Base-by-base conservation (phyloP, 768 basidiomycete genomes). In the Asterophora parasitica region DNA sequence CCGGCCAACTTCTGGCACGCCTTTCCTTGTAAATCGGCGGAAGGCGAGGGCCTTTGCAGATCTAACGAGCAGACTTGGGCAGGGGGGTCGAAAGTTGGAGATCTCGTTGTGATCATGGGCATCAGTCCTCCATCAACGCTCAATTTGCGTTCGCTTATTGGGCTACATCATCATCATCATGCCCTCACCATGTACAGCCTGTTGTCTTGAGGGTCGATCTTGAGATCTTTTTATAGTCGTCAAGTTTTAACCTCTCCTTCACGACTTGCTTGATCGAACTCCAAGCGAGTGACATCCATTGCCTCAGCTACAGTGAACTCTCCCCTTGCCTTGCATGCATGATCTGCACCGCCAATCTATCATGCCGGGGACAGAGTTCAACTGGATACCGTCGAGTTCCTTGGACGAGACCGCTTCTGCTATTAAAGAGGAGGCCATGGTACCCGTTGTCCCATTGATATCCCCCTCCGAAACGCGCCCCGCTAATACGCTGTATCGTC, bases 361-460 rank as follows among this genome's bases (percentile, higher is more conserved):
- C 59, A 70, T 69, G 70, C 61, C 58, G 52, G 58, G 56, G 58
- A 48, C 56, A 51, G 54, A 65, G 59, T 60, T 70, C 69, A 54
- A 66, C 61, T 67, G 66, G 67, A 55, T 63, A 48, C 38, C 54
- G 46, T 56, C 51, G 48, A 45, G 60, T 52, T 44, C 62, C 46
- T 58, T 57, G 45, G 51, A 52, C 45, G 44, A 49, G 60, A 73
- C 17, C 12, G 23, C 7, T 40, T 15, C 23, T 23, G 13, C 4
- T 23, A 23, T 78, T 74, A 76, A 80, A 75, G 65, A 70, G 55
- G 75, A 78, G 61, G 53, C 62, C 46, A 44, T 48, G 43, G 67
- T 71, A 48, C 61, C 63, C 34, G 59, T 61, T 48, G 63, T 63
- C 43, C 59, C 68, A 61, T 59, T 71, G 52, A 58, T 71, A 31